Percentiles rank a stretch among this genome's conserved stretches.
These are phyloP conservation scores for Vitis vinifera DNA, from an alignment of 164 flowering plant genomes.

Conservation along the genomic window DNA sequence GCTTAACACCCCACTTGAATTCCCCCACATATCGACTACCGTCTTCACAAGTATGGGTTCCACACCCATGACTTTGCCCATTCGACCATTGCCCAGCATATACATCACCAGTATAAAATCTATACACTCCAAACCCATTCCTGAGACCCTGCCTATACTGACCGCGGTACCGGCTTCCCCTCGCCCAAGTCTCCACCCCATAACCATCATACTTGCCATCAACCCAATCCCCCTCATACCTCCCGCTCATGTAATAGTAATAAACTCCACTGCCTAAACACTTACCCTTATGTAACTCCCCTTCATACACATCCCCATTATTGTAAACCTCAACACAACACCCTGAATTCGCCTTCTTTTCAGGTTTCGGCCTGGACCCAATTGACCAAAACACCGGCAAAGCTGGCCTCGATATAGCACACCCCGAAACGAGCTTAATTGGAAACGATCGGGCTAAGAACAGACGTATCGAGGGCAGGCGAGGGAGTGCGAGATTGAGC, in stretches of 20 bases:
- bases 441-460: constrained; percentile 58
- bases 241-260: constrained; percentile 54
- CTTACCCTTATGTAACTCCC: constrained; percentile 52
- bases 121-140: constrained; percentile 54
- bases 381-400: constrained; percentile 54
- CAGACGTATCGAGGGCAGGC: constrained; percentile 62
- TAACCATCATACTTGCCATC: constrained; percentile 56
- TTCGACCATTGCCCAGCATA: constrained; percentile 59
- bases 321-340: constrained; percentile 49
- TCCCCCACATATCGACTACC: constrained; percentile 59
- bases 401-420: constrained; percentile 10
- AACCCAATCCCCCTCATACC: constrained; percentile 61
- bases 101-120: constrained; percentile 57
- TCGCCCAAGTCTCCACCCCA: constrained; percentile 64
- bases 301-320: constrained; percentile 59
- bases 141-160: constrained; percentile 56
- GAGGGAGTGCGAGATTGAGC: constrained; percentile 65
- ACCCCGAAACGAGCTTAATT: constrained; percentile 30
- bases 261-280: constrained; percentile 57
- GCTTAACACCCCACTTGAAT: constrained; percentile 63
- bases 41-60: constrained; percentile 59
- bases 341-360: constrained; percentile 34
- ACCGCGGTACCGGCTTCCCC: constrained; percentile 58
- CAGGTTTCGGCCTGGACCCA: constrained; percentile 35
- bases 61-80: constrained; percentile 63